phyloP scores from a whole-genome alignment of 2,329 filamentous ascomycete species.

The Fusarium phyllophilum region DNA sequence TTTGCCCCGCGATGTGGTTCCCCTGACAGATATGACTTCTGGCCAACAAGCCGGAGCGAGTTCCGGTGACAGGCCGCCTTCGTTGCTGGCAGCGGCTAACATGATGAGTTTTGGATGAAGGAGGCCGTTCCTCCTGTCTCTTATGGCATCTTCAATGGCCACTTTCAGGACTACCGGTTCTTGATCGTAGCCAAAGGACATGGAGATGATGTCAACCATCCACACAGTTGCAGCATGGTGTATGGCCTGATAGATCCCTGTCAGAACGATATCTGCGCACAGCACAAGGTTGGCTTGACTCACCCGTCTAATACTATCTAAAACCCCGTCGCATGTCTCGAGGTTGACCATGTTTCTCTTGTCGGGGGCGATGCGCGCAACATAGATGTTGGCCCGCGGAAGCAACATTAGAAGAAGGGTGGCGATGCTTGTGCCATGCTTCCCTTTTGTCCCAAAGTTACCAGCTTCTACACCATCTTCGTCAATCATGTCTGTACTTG shows the following conservation, averaged over 20 bases:
- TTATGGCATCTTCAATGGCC: not conserved
- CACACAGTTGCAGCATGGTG: not conserved
- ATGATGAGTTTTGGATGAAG: not conserved
- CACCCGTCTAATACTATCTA: not conserved
- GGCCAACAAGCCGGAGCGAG: not conserved
- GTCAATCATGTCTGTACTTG: no score
- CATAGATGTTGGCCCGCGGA: rapidly evolving
- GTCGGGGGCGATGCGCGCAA: rapidly evolving
- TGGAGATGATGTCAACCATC: not conserved
- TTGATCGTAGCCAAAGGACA: not conserved
- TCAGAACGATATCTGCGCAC: rapidly evolving
- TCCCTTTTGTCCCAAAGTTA: no score
- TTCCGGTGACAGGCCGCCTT: not conserved
- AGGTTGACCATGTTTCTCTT: rapidly evolving
- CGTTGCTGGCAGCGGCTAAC: not conserved
- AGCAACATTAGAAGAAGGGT: not conserved
- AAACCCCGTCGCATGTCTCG: rapidly evolving
- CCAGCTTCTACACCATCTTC: no score
- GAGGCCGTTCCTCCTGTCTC: not conserved
- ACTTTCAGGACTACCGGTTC: rapidly evolving
- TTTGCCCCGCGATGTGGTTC: not conserved
- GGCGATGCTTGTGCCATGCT: not conserved
- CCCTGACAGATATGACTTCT: not conserved
- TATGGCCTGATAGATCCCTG: not conserved
- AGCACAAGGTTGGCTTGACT: not conserved